Percentiles rank a stretch among this genome's conserved stretches.
Conservation (phyloP, 139 green algal species). For the Haematococcus lacustris region DNA sequence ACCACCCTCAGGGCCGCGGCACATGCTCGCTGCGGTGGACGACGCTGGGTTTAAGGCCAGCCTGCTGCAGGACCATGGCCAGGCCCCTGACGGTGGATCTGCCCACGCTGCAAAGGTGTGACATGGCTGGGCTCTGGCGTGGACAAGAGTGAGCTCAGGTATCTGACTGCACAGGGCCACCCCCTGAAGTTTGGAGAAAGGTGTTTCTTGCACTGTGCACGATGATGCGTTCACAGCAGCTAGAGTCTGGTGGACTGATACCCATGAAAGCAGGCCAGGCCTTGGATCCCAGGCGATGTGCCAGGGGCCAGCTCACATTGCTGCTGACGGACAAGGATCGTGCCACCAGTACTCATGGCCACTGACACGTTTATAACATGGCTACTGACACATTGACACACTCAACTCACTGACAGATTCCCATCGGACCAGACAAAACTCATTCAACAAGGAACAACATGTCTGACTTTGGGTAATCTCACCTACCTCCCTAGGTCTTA, state of each 20-base stretch:
- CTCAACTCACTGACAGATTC: no score
- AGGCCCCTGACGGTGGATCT: background rate
- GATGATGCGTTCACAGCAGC: no score
- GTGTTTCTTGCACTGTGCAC: background rate
- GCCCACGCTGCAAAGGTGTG: background rate
- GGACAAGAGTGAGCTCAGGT: background rate
- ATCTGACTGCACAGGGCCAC: background rate
- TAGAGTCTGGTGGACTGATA: no score
- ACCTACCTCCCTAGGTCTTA: background rate
- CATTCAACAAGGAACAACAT: background rate
- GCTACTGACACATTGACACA: no score
- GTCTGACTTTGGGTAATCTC: no score
- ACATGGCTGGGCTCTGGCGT: no score
- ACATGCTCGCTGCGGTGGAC: slow-evolving; percentile 28
- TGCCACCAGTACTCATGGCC: no score
- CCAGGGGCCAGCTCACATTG: no score
- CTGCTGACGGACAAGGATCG: no score
- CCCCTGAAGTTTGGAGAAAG: background rate
- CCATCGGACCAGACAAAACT: background rate
- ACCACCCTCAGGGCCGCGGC: background rate
- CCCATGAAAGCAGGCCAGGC: no score
- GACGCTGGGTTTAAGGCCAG: slow-evolving; percentile 12
- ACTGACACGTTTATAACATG: no score
- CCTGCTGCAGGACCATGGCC: background rate
- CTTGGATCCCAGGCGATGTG: no score